Evolutionary conservation across 2,329 filamentous ascomycete genomes (phyloP).

Genomic region (Shiraia bambusicola): DNA sequence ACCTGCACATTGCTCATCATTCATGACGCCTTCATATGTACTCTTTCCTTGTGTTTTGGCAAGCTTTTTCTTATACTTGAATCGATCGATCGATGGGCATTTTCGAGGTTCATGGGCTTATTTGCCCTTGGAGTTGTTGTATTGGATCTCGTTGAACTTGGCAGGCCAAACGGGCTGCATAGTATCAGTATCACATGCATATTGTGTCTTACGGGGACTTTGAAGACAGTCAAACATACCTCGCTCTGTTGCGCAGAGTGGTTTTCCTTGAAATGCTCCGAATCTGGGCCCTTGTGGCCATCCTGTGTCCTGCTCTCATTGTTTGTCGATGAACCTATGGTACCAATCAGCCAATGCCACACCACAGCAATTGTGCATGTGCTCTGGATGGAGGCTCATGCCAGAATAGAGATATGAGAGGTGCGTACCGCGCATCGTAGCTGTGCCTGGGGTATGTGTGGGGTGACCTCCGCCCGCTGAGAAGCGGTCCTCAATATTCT

Average conservation of each 20-base stretch:
- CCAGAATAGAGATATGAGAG: constrained; percentile 3
- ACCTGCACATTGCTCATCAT: not conserved
- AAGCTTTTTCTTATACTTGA: not conserved
- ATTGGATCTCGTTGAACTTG: constrained; percentile 39
- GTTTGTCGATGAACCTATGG: constrained; percentile 22
- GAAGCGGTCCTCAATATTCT: constrained; percentile 40
- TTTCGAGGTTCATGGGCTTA: constrained; percentile 8
- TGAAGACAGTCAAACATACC: constrained; percentile 13
- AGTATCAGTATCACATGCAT: constrained; percentile 1
- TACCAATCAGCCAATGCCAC: constrained; percentile 3
- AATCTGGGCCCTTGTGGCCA: constrained; percentile 31
- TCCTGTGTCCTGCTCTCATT: constrained; percentile 26
- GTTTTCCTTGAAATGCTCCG: constrained; percentile 30
- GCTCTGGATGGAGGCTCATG: not conserved
- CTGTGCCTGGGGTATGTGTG: constrained; percentile 35
- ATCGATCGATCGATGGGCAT: not conserved
- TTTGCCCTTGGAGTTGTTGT: constrained; percentile 40
- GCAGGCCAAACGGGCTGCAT: constrained; percentile 25
- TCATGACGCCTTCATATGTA: not conserved
- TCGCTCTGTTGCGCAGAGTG: constrained; percentile 28
- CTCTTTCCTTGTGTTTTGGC: not conserved
- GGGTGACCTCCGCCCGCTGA: constrained; percentile 34
- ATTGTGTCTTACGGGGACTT: not conserved
- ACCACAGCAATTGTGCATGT: not conserved
- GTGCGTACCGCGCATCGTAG: constrained; percentile 29